A percentile compares a stretch with the other conserved stretches of the same genome.
These are phyloP conservation scores for Solanum chiquidenum DNA, from an alignment of 257 asterid species.

Conservation along the genomic window DNA sequence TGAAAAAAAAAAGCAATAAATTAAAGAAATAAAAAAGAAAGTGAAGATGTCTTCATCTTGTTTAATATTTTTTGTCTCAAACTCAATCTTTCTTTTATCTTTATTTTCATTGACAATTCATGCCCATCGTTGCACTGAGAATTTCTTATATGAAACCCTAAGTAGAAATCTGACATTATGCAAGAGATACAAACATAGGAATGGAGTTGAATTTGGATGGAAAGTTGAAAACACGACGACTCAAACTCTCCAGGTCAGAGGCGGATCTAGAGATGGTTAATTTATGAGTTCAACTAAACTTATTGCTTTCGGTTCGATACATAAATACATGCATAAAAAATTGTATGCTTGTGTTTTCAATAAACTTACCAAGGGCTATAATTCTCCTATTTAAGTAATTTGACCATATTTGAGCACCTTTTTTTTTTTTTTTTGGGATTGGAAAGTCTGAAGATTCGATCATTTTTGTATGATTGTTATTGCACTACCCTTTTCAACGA, in stretches of 20 bases:
- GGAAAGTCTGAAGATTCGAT: background rate
- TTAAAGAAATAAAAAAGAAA: background rate
- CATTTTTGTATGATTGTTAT: background rate
- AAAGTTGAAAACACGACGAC: background rate
- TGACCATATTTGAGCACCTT: background rate
- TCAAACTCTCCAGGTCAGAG: background rate
- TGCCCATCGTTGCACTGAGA: slow-evolving; percentile 19
- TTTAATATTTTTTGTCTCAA: background rate
- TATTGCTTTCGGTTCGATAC: background rate
- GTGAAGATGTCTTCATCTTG: background rate
- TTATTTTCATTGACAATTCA: background rate
- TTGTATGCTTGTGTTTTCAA: background rate
- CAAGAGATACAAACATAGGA: slow-evolving; percentile 9
- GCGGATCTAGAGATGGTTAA: background rate
- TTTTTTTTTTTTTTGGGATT: background rate
- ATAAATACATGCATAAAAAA: background rate
- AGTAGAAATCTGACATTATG: slow-evolving; percentile 16
- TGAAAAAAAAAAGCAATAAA: background rate
- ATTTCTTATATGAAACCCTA: slow-evolving; percentile 5
- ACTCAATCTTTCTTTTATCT: background rate
- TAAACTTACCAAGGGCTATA: background rate
- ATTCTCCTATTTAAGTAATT: background rate
- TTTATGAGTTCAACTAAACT: background rate
- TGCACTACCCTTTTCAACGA: background rate
- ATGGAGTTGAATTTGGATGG: slow-evolving; percentile 48